These are phyloP conservation scores for Actinomucor elegans DNA, from an alignment of 371 early-diverging fungal genomes.

Conservation along the genomic window DNA sequence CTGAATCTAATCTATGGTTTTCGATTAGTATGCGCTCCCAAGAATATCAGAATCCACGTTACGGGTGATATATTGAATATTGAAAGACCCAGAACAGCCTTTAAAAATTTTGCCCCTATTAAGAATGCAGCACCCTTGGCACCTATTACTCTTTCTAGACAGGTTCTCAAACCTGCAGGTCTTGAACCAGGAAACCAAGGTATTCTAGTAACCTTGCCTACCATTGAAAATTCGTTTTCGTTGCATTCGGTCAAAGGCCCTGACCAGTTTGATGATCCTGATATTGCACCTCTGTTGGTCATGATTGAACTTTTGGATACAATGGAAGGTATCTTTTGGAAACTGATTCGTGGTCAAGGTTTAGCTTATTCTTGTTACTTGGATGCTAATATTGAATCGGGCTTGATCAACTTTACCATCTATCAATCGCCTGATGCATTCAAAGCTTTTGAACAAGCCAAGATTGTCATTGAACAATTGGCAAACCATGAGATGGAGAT, in stretches of 20 bases:
- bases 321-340: conserved; percentile 70
- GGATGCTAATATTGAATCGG: conserved; percentile 49
- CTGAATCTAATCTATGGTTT: neutral
- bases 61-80: conserved; percentile 59
- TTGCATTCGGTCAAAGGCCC: conserved; percentile 53
- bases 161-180: conserved; percentile 53
- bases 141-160: conserved; percentile 52
- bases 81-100: conserved; percentile 46
- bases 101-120: conserved; percentile 35
- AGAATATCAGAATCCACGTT: conserved; percentile 64
- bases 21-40: conserved; percentile 49
- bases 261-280: conserved; percentile 52
- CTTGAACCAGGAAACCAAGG: conserved; percentile 53
- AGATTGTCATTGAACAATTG: conserved; percentile 53
- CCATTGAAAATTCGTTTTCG: conserved; percentile 65
- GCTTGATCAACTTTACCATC: conserved; percentile 55
- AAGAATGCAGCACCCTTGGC: conserved; percentile 9
- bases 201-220: conserved; percentile 55
- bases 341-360: conserved; percentile 68
- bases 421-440: conserved; percentile 62
- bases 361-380: conserved; percentile 63
- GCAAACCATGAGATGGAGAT: conserved; percentile 50
- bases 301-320: conserved; percentile 62
- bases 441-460: conserved; percentile 62
- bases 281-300: conserved; percentile 60